Conservation (phyloP, 495 filamentous ascomycete genomes). For the Penicillium paradoxum region DNA sequence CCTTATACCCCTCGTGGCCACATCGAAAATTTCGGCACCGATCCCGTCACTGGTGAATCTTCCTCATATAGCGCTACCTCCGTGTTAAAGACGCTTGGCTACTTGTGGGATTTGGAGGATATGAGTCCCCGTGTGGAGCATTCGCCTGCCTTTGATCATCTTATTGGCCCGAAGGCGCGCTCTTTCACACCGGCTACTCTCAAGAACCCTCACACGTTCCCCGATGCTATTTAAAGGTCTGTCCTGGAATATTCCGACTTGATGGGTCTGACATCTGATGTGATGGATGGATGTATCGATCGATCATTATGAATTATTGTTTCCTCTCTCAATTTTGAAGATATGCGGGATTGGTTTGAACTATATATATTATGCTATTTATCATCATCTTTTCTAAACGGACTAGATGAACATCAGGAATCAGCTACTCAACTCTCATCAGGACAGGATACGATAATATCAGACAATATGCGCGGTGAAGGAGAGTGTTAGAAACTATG, state of each 20-base stretch:
- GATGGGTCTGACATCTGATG: background rate
- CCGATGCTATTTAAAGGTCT: conserved; percentile 15
- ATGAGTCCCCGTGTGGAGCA: conserved; percentile 39
- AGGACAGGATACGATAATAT: too few species aligned
- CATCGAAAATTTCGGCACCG: conserved; percentile 43
- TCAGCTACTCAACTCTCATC: too few species aligned
- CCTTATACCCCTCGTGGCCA: conserved; percentile 41
- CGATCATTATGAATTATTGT: too few species aligned
- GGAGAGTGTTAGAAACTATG: too few species aligned
- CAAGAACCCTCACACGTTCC: conserved; percentile 20
- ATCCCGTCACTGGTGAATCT: conserved; percentile 28
- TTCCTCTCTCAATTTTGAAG: too few species aligned
- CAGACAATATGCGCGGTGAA: too few species aligned
- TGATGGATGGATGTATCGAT: background rate
- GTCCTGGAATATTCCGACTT: background rate
- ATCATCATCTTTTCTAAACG: too few species aligned
- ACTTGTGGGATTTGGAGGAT: conserved; percentile 44
- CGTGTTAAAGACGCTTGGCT: conserved; percentile 40
- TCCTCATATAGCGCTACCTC: conserved; percentile 41
- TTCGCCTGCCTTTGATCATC: conserved; percentile 43
- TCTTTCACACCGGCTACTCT: conserved; percentile 15
- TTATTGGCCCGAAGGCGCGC: conserved; percentile 28
- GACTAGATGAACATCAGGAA: too few species aligned
- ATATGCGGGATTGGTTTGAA: too few species aligned
- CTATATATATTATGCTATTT: too few species aligned